phyloP scores from a whole-genome alignment of 768 basidiomycete genomes.

The Kockovaella imperatae region DNA sequence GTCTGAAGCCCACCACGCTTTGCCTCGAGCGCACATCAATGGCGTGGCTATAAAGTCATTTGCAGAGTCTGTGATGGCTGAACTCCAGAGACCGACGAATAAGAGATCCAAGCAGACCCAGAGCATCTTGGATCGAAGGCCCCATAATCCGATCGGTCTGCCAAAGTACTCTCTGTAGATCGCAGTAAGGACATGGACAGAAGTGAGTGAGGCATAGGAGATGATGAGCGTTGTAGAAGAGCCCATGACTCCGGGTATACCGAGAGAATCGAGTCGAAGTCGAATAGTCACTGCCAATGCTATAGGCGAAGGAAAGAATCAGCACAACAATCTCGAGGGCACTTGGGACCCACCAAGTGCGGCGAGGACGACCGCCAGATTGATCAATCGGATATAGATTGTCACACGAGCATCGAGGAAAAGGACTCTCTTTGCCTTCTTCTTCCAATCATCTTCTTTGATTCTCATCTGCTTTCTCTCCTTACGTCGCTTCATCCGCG shows the following conservation, averaged over 20 bases:
- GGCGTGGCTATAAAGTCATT: conserved; percentile 43
- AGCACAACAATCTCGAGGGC: neutral
- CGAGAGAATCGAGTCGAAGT: conserved; percentile 14
- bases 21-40: conserved; percentile 28
- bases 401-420: conserved; percentile 36
- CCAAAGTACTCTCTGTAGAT: conserved; percentile 43
- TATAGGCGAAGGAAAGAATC: conserved; percentile 5
- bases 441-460: conserved; percentile 17
- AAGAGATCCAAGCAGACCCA: conserved; percentile 44
- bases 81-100: conserved; percentile 42
- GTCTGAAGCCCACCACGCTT: conserved; percentile 37
- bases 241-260: conserved; percentile 35
- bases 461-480: conserved; percentile 4
- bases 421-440: conserved; percentile 16
- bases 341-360: conserved; percentile 27
- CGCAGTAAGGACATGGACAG: conserved; percentile 36
- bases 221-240: conserved; percentile 40
- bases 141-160: conserved; percentile 44
- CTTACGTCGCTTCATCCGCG: too few species aligned
- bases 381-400: conserved; percentile 25
- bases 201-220: conserved; percentile 32
- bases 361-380: conserved; percentile 22
- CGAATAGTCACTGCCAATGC: conserved; percentile 25
- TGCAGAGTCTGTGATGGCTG: conserved; percentile 28
- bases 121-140: conserved; percentile 42